A percentile compares a stretch with the other conserved stretches of the same genome.
These are phyloP conservation scores for Linanthus parryae DNA, from an alignment of 148 eudicot genomes.

Conservation along the genomic window DNA sequence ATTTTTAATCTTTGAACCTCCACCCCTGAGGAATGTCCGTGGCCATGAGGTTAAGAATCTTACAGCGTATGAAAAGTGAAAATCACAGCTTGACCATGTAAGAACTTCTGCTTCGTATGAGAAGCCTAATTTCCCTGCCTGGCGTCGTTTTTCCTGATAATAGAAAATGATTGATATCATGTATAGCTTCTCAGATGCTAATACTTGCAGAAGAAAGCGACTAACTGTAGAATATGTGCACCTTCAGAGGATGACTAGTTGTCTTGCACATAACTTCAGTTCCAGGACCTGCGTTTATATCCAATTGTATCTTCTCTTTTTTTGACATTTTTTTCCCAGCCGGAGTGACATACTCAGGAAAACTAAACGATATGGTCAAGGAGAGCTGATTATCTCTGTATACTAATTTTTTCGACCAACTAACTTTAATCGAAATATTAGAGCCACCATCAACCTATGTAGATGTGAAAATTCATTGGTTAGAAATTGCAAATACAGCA, in stretches of 20 bases:
- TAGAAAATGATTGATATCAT: not conserved
- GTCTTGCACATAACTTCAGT: conserved; percentile 58
- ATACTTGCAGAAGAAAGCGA: too few relatives aligned
- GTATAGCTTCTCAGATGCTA: too few relatives aligned
- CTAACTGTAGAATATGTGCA: too few relatives aligned
- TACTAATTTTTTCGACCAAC: conserved; percentile 68
- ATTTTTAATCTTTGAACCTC: too few relatives aligned
- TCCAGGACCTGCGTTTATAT: conserved; percentile 53
- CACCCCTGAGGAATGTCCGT: too few relatives aligned
- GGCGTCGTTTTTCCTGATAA: conserved; percentile 59
- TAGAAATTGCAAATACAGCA: too few relatives aligned
- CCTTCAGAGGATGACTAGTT: conserved; percentile 87
- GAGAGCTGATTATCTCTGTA: conserved; percentile 58
- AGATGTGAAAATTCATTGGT: too few relatives aligned
- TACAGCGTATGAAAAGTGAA: conserved; percentile 67
- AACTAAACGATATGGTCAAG: conserved; percentile 62
- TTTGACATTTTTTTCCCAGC: conserved; percentile 82
- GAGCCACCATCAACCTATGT: conserved; percentile 91
- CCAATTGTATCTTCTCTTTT: conserved; percentile 73
- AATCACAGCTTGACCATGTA: conserved; percentile 68
- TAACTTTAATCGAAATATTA: conserved; percentile 60
- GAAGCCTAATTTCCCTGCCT: conserved; percentile 61
- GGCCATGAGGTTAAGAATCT: too few relatives aligned
- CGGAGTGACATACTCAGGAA: conserved; percentile 87
- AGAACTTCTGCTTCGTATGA: conserved; percentile 81